Base-by-base conservation (phyloP, 805 yeast species). In the Candida sanyiensis region DNA sequence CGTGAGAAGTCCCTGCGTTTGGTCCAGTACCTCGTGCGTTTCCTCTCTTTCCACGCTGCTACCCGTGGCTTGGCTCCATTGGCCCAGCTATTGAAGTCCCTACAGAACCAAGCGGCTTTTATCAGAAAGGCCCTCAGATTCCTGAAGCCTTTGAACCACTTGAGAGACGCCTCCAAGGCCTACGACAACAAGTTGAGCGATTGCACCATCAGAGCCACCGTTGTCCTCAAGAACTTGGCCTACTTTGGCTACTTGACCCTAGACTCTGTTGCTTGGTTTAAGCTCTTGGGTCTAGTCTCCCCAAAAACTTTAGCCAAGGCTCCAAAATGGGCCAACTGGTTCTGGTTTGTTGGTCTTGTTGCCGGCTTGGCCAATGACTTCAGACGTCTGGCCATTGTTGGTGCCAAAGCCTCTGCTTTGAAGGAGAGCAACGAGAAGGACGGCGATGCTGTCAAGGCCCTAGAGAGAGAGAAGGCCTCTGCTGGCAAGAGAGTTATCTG, bases 61-160 rank as follows among this genome's bases (percentile, higher is more conserved):
- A 72, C 79, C 50, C 63, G 68, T 48, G 86, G 85, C 16, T 74
- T 64, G 54, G 52, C 75, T 21, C 70, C 68, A 38, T 47, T 67
- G 7, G 71, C 80, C 24, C 59, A 61, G 33, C 58, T 72, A 43
- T 70, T 77, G 57, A 72, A 71, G 49, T 66, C 70, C 17, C 59
- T 87, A 45, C 84, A 80, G 62, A 58, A 57, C 32, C 77, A 82
- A 47, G 72, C 86, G 22, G 72, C 85, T 2, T 59, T 80, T 43
- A 70, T 85, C 46, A 78, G 97, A 59, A 90, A 90, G 66, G 80
- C 88, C 17, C 64, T 89, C 67, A 75, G 97, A 54, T 77, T 82
- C 54, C 74, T 87, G 46, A 89, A 88, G 63, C 95, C 95, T 1
- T 64, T 89, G 52, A 70, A 70, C 51, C 87, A 82, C 57, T 55